Base-by-base conservation (phyloP, 495 filamentous ascomycete species). In the Chaetomium cochliodes region DNA sequence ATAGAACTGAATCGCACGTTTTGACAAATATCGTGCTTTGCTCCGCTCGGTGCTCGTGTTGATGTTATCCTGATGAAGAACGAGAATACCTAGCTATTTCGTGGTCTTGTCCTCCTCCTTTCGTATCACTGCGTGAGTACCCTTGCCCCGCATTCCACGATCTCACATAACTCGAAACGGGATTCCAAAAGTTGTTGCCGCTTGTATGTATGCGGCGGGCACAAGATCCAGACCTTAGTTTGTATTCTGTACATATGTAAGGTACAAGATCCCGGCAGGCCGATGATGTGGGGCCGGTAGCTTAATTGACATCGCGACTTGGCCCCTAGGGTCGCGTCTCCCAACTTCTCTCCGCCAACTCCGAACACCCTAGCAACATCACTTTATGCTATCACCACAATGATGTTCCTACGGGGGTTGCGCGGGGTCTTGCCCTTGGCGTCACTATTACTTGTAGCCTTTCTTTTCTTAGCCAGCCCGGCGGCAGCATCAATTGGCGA, bases 401-500 rank as follows among this genome's bases (percentile, higher is more conserved):
- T 67, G 51, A 60, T 42, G 20, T 50, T 52, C n/a, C 44, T 25
- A 37, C 41, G 61, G 64, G 69, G 67, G 58, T 59, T 64, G 62
- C 47, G 28, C 41, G 26, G 63, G 56, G 56, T 22, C 6, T 33
- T 8, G 18, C 53, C 62, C 54, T 41, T 66, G 41, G 50, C 64
- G 20, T 53, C 68, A 23, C 61, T 72, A 22, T 54, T 79, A 44
- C 64, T 83, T 49, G 42, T 82, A 56, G 60, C 77, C 15, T 58
- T 81, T 56, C 72, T 80, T 41, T 69, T 85, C 50, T 74, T 88
- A 28, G 67, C 79, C 51, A 71, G 74, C 18, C 74, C 79, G 42
- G 85, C 80, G 8, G 75, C 77, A 37, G 94, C 92, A 28, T 97
- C 92, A 20, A 69, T 88, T 53, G 94, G 94, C 62, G 94, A 98